Evolutionary conservation across 1,284 basidiomycete species (phyloP), one percentile per base, ranked within the genome.

Genomic region (Earliella scabrosa): DNA sequence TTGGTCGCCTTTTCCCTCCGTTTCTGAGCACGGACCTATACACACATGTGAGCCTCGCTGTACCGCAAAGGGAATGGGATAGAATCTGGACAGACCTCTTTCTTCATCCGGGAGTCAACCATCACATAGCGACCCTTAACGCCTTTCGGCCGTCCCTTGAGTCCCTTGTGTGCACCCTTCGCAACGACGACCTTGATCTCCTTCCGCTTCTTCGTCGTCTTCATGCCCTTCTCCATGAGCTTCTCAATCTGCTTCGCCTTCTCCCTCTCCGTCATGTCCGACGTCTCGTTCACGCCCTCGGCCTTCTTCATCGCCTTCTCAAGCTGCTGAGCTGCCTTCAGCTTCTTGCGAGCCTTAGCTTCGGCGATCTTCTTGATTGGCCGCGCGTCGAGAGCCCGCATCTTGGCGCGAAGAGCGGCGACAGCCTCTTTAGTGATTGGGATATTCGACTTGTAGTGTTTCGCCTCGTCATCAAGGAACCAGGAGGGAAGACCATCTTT

Each of bases 351-450:
- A 34, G 94, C 95, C 75, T 99, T 99, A 40, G 97, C 97, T 77
- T 99, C 97, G 18, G 97, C 97, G 11, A 99, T 83, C 81, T 99
- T 99, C 79, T 98, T 99, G 77, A 99, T 99, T 16, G 97, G 97
- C 13, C 97, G 86, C 2, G 97, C 96, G 70, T 99, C 95, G 44
- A 99, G 80, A 5, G 95, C 94, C 23, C 96, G 89, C 76, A 97
- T 93, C 70, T 91, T 93, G 16, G 92, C 94, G 32, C 93, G 87
- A 34, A 99, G 81, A 3, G 88, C 90, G 51, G 82, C 82, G 53
- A 99, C 80, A 5, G 97, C 97, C 73, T 99, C 97, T 74, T 98
- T 99, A 1, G 97, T 98, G 60, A 99, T 84, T 14, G 97, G 97
- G 51, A 99, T 81, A 73, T 99, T 99, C 58, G 92, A 78, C 69